Conservation (phyloP, 1,284 basidiomycete genomes). For the Austroboletus novae-zelandiae region DNA sequence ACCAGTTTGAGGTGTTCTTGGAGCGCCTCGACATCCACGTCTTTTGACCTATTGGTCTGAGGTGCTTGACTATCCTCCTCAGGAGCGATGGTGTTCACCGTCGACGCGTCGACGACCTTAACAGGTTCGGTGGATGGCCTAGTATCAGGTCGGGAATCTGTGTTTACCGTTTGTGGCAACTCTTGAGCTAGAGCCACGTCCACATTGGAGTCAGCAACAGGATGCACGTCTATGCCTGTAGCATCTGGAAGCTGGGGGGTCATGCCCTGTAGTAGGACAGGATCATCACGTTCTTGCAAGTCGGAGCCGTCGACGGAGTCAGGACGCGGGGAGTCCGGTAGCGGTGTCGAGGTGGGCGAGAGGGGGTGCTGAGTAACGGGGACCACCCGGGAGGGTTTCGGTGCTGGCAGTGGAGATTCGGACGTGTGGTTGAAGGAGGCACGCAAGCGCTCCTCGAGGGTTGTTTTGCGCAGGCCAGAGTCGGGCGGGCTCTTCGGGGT, state of each 20-base stretch:
- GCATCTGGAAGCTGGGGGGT: not conserved
- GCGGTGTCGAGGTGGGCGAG: slow-evolving; percentile 44
- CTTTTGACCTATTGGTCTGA: slow-evolving; percentile 14
- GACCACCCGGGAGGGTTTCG: slow-evolving; percentile 38
- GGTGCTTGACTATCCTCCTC: not conserved
- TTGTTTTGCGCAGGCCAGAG: slow-evolving; percentile 41
- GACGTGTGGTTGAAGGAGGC: slow-evolving; percentile 52
- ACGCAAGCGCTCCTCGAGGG: slow-evolving; percentile 69
- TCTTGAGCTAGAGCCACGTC: not conserved
- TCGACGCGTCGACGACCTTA: slow-evolving; percentile 4
- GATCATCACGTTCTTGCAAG: slow-evolving; percentile 4
- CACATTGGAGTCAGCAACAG: not conserved
- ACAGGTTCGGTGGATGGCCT: not conserved
- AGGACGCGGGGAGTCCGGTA: slow-evolving; percentile 31
- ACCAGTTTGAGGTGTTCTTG: slow-evolving; percentile 64
- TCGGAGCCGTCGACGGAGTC: not conserved
- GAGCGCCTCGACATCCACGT: slow-evolving; percentile 50
- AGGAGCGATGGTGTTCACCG: not conserved
- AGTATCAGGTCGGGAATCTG: not conserved
- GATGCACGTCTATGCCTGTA: not conserved
- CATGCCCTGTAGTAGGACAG: not conserved
- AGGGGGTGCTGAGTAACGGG: slow-evolving; percentile 32
- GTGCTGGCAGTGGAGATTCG: slow-evolving; percentile 48
- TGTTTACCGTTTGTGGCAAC: not conserved
- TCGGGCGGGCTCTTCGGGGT: slow-evolving; percentile 18